Evolutionary conservation across 164 flowering plant genomes (phyloP).

Genomic region (Annona squamosa): DNA sequence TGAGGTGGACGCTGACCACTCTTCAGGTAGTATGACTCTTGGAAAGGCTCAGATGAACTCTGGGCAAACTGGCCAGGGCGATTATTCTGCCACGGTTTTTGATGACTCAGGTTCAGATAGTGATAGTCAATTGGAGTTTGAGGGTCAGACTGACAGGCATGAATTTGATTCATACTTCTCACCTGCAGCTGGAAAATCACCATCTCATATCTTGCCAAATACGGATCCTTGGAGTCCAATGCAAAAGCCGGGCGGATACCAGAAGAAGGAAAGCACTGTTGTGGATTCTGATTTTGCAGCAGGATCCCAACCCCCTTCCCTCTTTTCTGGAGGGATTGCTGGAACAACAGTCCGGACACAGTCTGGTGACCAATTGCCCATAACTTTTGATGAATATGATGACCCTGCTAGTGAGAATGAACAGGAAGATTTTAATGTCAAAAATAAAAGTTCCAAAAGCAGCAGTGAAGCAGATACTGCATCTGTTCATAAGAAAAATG

Average conservation of each 20-base stretch:
- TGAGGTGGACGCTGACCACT: constrained; percentile 18
- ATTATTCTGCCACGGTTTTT: constrained; percentile 31
- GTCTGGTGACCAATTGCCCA: constrained; percentile 28
- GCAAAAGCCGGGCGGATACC: constrained; percentile 11
- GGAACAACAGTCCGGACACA: constrained; percentile 19
- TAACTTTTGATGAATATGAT: constrained; percentile 54
- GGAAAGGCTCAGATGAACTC: constrained; percentile 11
- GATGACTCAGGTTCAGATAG: constrained; percentile 60
- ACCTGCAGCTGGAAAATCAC: constrained; percentile 23
- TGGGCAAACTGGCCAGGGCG: constrained; percentile 20
- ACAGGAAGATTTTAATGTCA: constrained; percentile 23
- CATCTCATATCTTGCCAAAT: constrained; percentile 12
- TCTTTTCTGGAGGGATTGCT: constrained; percentile 21
- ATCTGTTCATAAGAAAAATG: constrained; percentile 8
- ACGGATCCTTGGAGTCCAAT: constrained; percentile 23
- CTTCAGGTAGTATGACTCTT: constrained; percentile 15
- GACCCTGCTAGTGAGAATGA: constrained; percentile 50
- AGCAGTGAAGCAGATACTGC: neutral
- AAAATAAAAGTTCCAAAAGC: constrained; percentile 7
- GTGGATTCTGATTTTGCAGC: constrained; percentile 13
- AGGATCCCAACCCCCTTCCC: constrained; percentile 11
- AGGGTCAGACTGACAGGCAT: constrained; percentile 13
- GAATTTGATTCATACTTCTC: constrained; percentile 18
- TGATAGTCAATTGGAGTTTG: constrained; percentile 27
- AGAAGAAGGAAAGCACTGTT: constrained; percentile 5